phyloP scores from a whole-genome alignment of 2,329 filamentous ascomycete species.

The Sporothrix globosa region DNA sequence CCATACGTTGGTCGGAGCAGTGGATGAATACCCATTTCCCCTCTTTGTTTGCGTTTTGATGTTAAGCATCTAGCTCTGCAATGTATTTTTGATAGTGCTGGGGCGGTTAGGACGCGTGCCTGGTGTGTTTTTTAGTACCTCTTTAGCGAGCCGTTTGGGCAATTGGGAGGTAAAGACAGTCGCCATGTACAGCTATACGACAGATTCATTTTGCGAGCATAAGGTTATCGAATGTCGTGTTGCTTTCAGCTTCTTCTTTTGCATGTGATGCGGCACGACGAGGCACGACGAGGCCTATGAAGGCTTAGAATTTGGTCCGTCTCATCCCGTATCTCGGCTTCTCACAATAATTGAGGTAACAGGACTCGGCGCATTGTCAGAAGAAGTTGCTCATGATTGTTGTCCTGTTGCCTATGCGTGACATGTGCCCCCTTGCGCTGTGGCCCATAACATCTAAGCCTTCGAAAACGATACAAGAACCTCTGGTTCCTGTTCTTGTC shows the following conservation, averaged over 20 bases:
- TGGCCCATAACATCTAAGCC: background rate
- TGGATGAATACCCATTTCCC: constrained; percentile 11
- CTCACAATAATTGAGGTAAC: background rate
- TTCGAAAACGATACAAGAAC: background rate
- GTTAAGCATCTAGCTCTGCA: background rate
- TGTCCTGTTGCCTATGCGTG: background rate
- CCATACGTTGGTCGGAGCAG: background rate
- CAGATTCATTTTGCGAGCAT: constrained; percentile 13
- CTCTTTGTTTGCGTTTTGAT: background rate
- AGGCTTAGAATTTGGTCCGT: no score
- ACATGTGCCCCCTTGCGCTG: no score
- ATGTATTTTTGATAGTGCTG: background rate
- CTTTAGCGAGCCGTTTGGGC: background rate
- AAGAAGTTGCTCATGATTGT: background rate
- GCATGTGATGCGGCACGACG: no score
- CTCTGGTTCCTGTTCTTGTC: background rate
- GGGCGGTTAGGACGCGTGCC: background rate
- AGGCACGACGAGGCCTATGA: no score
- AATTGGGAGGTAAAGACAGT: background rate
- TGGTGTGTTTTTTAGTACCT: background rate
- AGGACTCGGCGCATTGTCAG: background rate
- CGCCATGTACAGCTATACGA: constrained; percentile 10
- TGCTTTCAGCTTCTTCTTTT: background rate
- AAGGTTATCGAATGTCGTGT: background rate
- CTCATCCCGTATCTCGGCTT: background rate